A percentile compares a stretch with the other conserved stretches of the same genome.
Evolutionary conservation across 2,329 filamentous ascomycete genomes (phyloP).

Genomic region (Dendryphion nanum): DNA sequence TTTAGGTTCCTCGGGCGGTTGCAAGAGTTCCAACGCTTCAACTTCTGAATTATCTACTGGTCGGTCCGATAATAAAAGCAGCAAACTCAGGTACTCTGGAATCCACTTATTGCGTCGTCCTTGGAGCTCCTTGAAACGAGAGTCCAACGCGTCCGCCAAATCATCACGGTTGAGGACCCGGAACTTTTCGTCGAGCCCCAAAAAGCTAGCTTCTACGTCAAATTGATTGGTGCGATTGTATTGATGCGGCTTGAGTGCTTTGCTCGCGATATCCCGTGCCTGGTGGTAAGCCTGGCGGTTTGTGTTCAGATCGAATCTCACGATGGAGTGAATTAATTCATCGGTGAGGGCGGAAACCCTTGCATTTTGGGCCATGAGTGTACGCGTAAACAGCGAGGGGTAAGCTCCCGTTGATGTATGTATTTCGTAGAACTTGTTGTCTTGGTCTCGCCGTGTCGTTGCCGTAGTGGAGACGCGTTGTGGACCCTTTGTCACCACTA

Average conservation of each 20-base stretch:
- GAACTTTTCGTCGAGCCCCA: constrained; percentile 78
- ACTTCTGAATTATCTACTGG: constrained; percentile 70
- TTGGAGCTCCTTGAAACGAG: constrained; percentile 60
- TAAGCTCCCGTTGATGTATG: too few relatives aligned
- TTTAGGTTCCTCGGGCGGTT: constrained; percentile 46
- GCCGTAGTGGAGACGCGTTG: background rate
- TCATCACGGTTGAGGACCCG: constrained; percentile 75
- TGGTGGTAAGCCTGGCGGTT: constrained; percentile 37
- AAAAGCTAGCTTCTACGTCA: constrained; percentile 41
- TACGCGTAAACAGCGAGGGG: constrained; percentile 1
- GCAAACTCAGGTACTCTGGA: constrained; percentile 75
- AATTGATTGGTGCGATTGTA: constrained; percentile 50
- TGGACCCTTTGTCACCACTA: background rate
- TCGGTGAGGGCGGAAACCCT: constrained; percentile 64
- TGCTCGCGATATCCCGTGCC: constrained; percentile 40
- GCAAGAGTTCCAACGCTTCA: constrained; percentile 59
- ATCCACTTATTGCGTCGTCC: constrained; percentile 60
- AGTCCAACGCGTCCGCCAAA: constrained; percentile 67
- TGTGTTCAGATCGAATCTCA: constrained; percentile 45
- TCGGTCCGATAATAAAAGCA: constrained; percentile 78
- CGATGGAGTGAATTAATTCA: constrained; percentile 66
- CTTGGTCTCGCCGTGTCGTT: too few relatives aligned
- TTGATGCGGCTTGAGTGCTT: constrained; percentile 40
- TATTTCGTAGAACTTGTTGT: too few relatives aligned
- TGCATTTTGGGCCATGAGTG: constrained; percentile 69